A percentile compares a stretch with the other conserved stretches of the same genome.
Evolutionary conservation across 2,329 filamentous ascomycete genomes (phyloP).

Genomic region (Beauveria medogensis): DNA sequence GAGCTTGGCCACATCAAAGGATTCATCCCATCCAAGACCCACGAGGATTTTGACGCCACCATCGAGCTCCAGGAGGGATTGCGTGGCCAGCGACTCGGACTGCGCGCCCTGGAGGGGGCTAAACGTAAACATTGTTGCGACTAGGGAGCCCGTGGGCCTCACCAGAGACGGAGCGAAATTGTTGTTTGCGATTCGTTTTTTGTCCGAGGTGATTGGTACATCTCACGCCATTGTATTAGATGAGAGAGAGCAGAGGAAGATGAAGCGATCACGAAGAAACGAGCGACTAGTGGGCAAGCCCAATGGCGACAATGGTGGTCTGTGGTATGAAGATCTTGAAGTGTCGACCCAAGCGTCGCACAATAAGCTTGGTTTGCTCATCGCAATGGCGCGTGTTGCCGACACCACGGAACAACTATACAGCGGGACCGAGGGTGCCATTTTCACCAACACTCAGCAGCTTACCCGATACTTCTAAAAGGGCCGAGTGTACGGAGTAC

Average conservation of each 20-base stretch:
- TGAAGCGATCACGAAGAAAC: not conserved
- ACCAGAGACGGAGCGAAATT: not conserved
- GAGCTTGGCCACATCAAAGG: slow-evolving; percentile 74
- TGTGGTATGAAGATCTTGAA: not conserved
- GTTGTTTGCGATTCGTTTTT: not conserved
- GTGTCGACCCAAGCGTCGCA: not conserved
- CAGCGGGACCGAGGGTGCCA: not conserved
- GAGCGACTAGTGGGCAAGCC: not conserved
- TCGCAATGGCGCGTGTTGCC: not conserved
- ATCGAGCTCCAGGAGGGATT: slow-evolving; percentile 94
- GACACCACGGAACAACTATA: slow-evolving; percentile 6
- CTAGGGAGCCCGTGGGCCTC: not conserved
- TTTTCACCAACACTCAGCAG: not conserved
- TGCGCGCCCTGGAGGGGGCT: slow-evolving; percentile 87
- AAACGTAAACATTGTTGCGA: slow-evolving; percentile 79
- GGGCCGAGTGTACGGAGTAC: not conserved
- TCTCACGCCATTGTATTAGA: not conserved
- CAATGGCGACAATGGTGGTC: not conserved
- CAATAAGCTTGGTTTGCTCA: not conserved
- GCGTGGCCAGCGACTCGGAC: slow-evolving; percentile 76
- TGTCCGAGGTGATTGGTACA: not conserved
- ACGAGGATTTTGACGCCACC: slow-evolving; percentile 92
- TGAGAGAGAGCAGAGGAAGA: too few relatives aligned
- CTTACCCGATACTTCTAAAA: not conserved
- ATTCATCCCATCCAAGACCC: slow-evolving; percentile 93